These are phyloP conservation scores for Penicillium cosmopolitanum DNA, from an alignment of 495 filamentous ascomycete species.

Conservation along the genomic window DNA sequence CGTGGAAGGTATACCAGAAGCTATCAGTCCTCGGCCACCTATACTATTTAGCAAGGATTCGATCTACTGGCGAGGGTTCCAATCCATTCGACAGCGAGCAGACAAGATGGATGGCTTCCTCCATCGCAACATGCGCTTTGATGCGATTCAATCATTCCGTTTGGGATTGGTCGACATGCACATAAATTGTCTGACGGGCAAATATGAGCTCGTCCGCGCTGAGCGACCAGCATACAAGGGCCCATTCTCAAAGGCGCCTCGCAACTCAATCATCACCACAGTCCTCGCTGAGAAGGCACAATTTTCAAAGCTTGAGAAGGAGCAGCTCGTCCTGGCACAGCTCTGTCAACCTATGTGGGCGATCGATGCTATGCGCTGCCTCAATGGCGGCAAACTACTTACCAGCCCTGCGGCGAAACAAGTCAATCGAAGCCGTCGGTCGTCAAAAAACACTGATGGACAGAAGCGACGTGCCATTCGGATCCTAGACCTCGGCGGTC, in stretches of 20 bases:
- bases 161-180: conserved; percentile 66
- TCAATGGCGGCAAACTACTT: conserved; percentile 82
- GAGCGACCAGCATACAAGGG: conserved; percentile 53
- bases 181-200: conserved; percentile 73
- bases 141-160: conserved; percentile 83
- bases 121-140: conserved; percentile 81
- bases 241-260: conserved; percentile 55
- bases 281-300: conserved; percentile 50
- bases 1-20: conserved; percentile 54
- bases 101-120: conserved; percentile 74
- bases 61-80: conserved; percentile 91
- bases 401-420: conserved; percentile 71
- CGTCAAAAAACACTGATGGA: conserved; percentile 8
- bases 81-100: conserved; percentile 63
- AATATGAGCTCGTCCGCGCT: conserved; percentile 63
- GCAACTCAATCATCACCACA: conserved; percentile 50
- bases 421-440: conserved; percentile 34
- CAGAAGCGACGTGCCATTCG: conserved; percentile 41
- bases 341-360: conserved; percentile 77
- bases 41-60: conserved; percentile 63
- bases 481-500: conserved; percentile 88
- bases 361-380: conserved; percentile 72
- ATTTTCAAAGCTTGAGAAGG: conserved; percentile 66
- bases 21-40: conserved; percentile 36
- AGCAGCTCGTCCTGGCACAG: conserved; percentile 76